phyloP scores from a whole-genome alignment of 495 filamentous ascomycete species.

The Podospora pseudoanserina region DNA sequence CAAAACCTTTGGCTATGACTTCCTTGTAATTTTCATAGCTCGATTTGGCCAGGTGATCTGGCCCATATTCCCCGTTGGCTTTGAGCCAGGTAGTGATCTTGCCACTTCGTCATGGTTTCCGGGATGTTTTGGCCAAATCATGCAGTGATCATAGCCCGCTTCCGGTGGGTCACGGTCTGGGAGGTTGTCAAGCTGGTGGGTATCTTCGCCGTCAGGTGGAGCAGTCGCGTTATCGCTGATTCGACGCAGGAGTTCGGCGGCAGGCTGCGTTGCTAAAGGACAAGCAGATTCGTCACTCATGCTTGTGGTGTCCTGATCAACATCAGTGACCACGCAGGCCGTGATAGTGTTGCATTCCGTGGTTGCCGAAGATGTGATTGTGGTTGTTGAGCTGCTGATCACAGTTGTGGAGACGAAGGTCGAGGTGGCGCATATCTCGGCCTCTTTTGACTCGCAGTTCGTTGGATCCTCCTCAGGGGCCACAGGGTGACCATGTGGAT shows the following conservation, averaged over 20 bases:
- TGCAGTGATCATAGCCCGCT: background rate
- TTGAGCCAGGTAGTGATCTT: background rate
- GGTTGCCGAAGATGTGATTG: background rate
- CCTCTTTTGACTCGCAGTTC: background rate
- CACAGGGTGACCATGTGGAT: background rate
- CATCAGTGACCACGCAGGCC: background rate
- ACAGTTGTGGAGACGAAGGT: background rate
- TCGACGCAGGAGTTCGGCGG: background rate
- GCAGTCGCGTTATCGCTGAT: background rate
- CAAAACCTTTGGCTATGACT: background rate
- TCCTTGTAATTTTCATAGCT: background rate
- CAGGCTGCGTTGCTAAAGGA: background rate
- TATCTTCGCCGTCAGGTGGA: background rate
- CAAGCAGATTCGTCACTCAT: background rate
- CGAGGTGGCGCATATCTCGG: background rate
- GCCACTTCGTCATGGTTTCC: background rate
- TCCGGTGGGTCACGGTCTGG: background rate
- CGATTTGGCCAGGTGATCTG: background rate
- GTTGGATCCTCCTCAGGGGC: background rate
- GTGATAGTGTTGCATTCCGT: background rate
- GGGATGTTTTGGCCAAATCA: background rate
- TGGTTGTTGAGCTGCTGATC: background rate
- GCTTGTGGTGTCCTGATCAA: background rate
- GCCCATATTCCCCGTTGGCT: background rate
- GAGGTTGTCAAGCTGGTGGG: background rate